Percentiles rank a stretch among this genome's conserved stretches.
Evolutionary conservation across 441 rosid species (phyloP).

Genomic region (Corymbia calophylla): DNA sequence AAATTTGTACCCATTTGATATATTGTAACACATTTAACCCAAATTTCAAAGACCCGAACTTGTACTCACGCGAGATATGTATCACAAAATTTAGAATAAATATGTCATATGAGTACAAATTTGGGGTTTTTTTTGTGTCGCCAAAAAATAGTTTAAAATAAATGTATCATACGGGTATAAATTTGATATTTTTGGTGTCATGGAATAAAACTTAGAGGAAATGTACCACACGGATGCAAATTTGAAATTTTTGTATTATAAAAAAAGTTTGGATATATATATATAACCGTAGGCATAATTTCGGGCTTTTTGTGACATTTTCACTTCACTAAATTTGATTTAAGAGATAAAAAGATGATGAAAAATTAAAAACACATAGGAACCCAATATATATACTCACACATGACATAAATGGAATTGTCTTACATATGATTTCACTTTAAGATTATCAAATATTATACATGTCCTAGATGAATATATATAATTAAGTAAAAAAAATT

Average conservation of each 20-base stretch:
- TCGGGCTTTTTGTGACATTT: too few relatives aligned
- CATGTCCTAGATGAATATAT: neutral
- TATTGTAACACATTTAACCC: neutral
- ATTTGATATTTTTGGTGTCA: neutral
- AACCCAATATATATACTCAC: neutral
- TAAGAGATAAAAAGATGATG: neutral
- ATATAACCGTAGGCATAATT: neutral
- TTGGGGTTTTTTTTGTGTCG: too few relatives aligned
- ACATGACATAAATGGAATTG: neutral
- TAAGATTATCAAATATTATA: neutral
- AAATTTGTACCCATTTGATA: too few relatives aligned
- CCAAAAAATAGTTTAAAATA: too few relatives aligned
- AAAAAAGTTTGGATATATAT: neutral
- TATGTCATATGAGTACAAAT: neutral
- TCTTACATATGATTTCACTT: neutral
- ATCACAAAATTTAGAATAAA: neutral
- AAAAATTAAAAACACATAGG: too few relatives aligned
- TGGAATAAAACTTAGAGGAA: neutral
- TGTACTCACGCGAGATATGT: too few relatives aligned
- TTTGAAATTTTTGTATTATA: too few relatives aligned
- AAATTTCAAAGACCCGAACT: too few relatives aligned
- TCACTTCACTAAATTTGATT: too few relatives aligned
- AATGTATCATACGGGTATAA: neutral
- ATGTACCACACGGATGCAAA: too few relatives aligned
- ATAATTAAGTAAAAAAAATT: neutral